Base-by-base conservation (phyloP, 2,329 filamentous ascomycete genomes). In the Metarhizium brunneum region DNA sequence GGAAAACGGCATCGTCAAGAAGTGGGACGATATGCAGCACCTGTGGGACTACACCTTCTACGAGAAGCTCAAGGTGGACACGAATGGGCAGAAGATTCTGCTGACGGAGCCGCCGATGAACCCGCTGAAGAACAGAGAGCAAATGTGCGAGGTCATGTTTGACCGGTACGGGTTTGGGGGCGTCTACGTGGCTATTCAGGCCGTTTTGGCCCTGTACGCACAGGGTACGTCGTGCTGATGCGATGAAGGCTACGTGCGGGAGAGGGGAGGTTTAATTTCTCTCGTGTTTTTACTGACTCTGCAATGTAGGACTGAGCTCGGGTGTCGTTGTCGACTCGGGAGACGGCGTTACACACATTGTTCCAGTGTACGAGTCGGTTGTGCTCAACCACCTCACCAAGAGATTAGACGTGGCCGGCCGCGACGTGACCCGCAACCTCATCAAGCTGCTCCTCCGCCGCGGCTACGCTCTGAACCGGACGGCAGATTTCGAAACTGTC, bases 21-120 rank as follows among this genome's bases (percentile, higher is more conserved):
- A 91, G 69, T 99, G 94, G 94, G 94, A 99, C 65, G 94, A 99
- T 73, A 99, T 99, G 94, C 90, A 96, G 78, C 92, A 97, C 70
- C 85, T 99, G 55, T 99, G 94, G 94, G 92, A 99, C 76, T 97
- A 95, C 73, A 99, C 94, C 29, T 99, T 99, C 73, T 87, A 83
- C 73, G 92, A 99, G 72, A 97, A 97, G 83, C 89, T 99, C 83
- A 85, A 91, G 73, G 79, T 99, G 64, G 89, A 97, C 71, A 84
- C 94, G 2, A 84, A 83, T 25, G 92, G 90, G 62, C 90, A 92
- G 73, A 99, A 99, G 82, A 97, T 99, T 71, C 83, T 99, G 61
- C 82, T 97, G 64, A 97, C 92, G 50, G 94, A 99, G 75, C 92
- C 94, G 40, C 94, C 94, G 16, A 94, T 97, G 88, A 97, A 99